These are phyloP conservation scores for Nicotiana knightiana DNA, from an alignment of 257 asterid genomes.

Conservation along the genomic window DNA sequence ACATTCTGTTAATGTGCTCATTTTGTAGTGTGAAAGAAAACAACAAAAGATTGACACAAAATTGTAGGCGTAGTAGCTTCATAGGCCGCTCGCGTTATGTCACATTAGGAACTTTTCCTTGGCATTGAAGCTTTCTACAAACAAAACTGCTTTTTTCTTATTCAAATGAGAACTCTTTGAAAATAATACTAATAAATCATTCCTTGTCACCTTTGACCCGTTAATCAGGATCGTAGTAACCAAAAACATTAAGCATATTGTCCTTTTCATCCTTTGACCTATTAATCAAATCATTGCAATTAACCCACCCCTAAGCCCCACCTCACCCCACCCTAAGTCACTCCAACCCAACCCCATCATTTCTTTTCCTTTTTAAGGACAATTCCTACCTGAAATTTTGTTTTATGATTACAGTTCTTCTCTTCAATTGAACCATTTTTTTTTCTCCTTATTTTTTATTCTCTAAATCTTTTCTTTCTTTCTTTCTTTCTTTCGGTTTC, in stretches of 20 bases:
- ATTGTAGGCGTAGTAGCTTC: background rate
- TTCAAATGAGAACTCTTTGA: slow-evolving; percentile 7
- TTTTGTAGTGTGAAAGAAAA: background rate
- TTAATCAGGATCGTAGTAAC: slow-evolving; percentile 11
- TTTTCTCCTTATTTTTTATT: background rate
- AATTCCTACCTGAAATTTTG: background rate
- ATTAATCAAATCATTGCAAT: background rate
- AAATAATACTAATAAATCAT: background rate
- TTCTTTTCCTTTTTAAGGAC: background rate
- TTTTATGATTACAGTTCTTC: background rate
- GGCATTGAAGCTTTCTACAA: slow-evolving; percentile 20
- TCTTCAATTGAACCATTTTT: background rate
- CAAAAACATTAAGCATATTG: background rate
- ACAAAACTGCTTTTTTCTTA: background rate
- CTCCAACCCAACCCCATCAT: too few relatives aligned
- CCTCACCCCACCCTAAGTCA: background rate
- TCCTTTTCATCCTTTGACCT: slow-evolving; percentile 20
- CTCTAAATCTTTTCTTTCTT: background rate
- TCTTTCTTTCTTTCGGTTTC: background rate
- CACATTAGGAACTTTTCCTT: slow-evolving; percentile 24
- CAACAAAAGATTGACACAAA: background rate
- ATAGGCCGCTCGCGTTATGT: background rate
- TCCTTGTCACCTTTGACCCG: slow-evolving; percentile 27
- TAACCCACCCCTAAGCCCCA: background rate
- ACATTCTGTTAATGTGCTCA: background rate